Evolutionary conservation across 169 alveolate species (phyloP).

Genomic region (Cryptosporidium felis): DNA sequence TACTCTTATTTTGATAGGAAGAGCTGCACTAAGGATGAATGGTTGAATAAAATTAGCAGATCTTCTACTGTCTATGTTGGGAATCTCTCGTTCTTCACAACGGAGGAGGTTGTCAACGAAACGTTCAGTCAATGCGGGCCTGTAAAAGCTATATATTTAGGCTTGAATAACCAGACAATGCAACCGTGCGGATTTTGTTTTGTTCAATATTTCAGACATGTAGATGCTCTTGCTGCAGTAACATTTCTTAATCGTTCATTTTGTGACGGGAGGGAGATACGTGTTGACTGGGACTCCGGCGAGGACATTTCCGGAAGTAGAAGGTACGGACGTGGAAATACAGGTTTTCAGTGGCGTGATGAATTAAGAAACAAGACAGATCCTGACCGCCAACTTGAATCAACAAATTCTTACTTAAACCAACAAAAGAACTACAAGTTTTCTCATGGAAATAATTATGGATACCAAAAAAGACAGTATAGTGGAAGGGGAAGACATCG

Average conservation of each 20-base stretch:
- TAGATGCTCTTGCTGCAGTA: constrained; percentile 81
- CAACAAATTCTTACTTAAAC: neutral
- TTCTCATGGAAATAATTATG: neutral
- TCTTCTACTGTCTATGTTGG: constrained; percentile 91
- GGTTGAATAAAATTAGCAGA: constrained; percentile 80
- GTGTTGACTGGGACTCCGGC: constrained; percentile 79
- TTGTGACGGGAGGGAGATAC: constrained; percentile 78
- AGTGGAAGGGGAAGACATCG: constrained; percentile 35
- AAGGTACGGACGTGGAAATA: constrained; percentile 75
- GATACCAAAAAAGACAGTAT: neutral
- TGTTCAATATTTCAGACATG: constrained; percentile 84
- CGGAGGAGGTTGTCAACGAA: constrained; percentile 87
- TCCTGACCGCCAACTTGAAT: constrained; percentile 23
- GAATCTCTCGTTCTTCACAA: constrained; percentile 88
- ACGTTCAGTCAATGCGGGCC: constrained; percentile 86
- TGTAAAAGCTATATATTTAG: constrained; percentile 89
- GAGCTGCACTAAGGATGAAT: constrained; percentile 76
- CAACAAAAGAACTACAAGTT: neutral
- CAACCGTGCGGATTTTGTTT: constrained; percentile 93
- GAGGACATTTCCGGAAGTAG: constrained; percentile 75
- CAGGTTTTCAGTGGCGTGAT: constrained; percentile 72
- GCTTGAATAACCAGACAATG: constrained; percentile 83
- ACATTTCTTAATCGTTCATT: constrained; percentile 69
- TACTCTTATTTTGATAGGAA: constrained; percentile 57
- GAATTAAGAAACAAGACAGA: constrained; percentile 42